Evolutionary conservation across 495 filamentous ascomycete genomes (phyloP).

Genomic region (Penicillium paxilli): DNA sequence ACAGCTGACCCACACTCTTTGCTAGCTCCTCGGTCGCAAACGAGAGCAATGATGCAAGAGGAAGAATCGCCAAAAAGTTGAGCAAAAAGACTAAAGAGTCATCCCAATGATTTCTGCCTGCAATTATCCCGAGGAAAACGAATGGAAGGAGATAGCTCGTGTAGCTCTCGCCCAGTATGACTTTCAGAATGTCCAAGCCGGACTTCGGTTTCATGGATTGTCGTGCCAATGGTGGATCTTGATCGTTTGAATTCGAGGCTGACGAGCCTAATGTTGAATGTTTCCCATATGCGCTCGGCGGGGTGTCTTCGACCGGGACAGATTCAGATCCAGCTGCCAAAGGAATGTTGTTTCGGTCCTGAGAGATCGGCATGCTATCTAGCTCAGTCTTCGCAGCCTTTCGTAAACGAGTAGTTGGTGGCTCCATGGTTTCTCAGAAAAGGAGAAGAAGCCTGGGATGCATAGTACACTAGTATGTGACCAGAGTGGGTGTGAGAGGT

Average conservation of each 20-base stretch:
- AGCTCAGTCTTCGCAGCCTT: background rate
- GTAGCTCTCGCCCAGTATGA: constrained; percentile 11
- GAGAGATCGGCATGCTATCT: background rate
- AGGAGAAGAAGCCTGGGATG: background rate
- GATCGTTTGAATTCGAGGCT: background rate
- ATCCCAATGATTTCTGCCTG: constrained; percentile 16
- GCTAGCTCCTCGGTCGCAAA: constrained; percentile 27
- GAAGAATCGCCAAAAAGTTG: constrained; percentile 30
- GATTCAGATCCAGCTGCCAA: background rate
- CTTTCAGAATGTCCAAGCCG: background rate
- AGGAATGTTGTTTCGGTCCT: background rate
- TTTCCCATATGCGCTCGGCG: background rate
- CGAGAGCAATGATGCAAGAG: constrained; percentile 22
- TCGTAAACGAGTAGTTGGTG: background rate
- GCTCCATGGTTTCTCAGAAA: background rate
- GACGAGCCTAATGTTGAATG: background rate
- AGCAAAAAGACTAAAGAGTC: constrained; percentile 20
- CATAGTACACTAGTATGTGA: background rate
- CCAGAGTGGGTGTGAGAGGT: background rate
- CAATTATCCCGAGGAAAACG: constrained; percentile 21
- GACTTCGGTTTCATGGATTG: background rate
- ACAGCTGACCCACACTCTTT: constrained; percentile 15
- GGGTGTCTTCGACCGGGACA: background rate
- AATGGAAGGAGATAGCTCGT: constrained; percentile 14
- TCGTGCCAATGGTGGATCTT: background rate